These are phyloP conservation scores for Yamadazyma spencermartinsiae DNA, from an alignment of 1,139 yeast genomes.

Conservation along the genomic window DNA sequence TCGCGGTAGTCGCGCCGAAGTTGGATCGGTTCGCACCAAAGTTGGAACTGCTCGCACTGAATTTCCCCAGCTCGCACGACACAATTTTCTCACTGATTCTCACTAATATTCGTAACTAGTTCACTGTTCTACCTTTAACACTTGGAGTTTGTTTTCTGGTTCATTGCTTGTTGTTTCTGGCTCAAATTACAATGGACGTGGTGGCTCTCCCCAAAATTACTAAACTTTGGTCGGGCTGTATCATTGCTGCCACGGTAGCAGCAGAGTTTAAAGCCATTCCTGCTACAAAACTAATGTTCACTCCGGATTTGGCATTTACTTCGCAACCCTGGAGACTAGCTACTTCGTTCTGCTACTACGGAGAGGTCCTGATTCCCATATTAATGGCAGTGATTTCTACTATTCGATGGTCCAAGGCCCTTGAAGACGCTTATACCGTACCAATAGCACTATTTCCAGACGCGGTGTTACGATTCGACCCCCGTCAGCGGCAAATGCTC, in stretches of 20 bases:
- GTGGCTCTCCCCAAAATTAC: slow-evolving; percentile 33
- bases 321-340: slow-evolving; percentile 40
- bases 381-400: slow-evolving; percentile 12
- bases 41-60: no score
- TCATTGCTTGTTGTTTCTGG: no score
- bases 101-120: no score
- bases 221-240: slow-evolving; percentile 25
- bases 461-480: slow-evolving; percentile 15
- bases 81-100: no score
- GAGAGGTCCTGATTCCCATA: slow-evolving; percentile 21
- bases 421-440: slow-evolving; percentile 22
- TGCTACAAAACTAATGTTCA: slow-evolving; percentile 19
- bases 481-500: slow-evolving; percentile 19
- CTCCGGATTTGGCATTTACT: slow-evolving; percentile 26
- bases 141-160: no score
- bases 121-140: no score
- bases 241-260: slow-evolving; percentile 4
- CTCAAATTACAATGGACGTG: slow-evolving; percentile 2
- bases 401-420: slow-evolving; percentile 13
- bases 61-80: no score
- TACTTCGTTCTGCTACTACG: slow-evolving; percentile 36
- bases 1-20: no score
- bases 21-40: no score
- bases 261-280: slow-evolving; percentile 9
- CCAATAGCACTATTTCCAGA: slow-evolving; percentile 22